Conservation (phyloP, 2,329 filamentous ascomycete species). For the Aschersonia sp. region DNA sequence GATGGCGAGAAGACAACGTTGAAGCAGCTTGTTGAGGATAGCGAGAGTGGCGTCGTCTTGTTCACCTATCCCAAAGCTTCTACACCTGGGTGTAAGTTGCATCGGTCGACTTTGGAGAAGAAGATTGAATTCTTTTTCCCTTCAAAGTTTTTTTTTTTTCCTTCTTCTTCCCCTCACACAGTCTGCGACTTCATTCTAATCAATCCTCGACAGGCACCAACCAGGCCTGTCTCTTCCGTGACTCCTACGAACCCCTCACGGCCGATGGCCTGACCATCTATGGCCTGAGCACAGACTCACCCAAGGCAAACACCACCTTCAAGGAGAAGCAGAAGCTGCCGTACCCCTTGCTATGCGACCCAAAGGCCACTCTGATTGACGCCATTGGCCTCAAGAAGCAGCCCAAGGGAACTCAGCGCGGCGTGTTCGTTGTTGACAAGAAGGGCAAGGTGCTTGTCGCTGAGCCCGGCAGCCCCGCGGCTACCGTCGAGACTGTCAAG, state of each 20-base stretch:
- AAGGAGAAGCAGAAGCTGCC: slow-evolving; percentile 80
- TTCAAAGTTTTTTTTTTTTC: background rate
- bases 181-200: background rate
- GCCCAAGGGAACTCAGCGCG: slow-evolving; percentile 66
- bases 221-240: slow-evolving; percentile 87
- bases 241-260: slow-evolving; percentile 63
- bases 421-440: slow-evolving; percentile 80
- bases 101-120: no score
- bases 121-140: no score
- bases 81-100: slow-evolving; percentile 74
- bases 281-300: slow-evolving; percentile 74
- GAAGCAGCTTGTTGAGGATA: slow-evolving; percentile 66
- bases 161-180: slow-evolving; percentile 2
- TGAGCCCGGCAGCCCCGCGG: slow-evolving; percentile 61
- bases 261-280: slow-evolving; percentile 73
- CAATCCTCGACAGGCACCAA: slow-evolving; percentile 54
- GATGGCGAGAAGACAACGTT: slow-evolving; percentile 70
- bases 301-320: slow-evolving; percentile 88
- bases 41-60: slow-evolving; percentile 73
- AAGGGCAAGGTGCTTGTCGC: slow-evolving; percentile 63
- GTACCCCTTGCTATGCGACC: slow-evolving; percentile 80
- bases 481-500: slow-evolving; percentile 64
- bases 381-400: slow-evolving; percentile 85
- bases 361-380: slow-evolving; percentile 54
- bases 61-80: slow-evolving; percentile 95